Evolutionary conservation across 176 grass and related monocot species (phyloP), one percentile per base, ranked within the genome.

Genomic region (Juncus effusus): DNA sequence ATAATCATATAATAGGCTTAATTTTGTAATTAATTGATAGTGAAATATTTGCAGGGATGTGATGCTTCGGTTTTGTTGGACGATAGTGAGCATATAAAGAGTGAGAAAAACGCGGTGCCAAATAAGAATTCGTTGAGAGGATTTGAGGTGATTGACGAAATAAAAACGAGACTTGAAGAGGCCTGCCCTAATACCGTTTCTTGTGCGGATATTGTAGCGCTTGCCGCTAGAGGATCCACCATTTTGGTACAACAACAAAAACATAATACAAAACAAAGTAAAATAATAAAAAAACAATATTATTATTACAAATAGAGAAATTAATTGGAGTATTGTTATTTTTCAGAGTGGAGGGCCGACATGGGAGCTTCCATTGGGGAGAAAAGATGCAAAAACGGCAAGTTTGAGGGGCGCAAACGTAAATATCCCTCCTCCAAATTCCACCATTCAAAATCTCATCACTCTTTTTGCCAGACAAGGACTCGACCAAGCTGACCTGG

Each of bases 361-460:
- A 53, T 99, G 88, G 88, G 85, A 89, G 42, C 82, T 99, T 74
- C 78, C 88, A 5, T 51, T 99, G n/a, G 94, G 94, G 50, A 89
- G 88, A 67, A 89, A 79, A 77, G 94, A 99, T 56, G 88, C 88
- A 38, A 79, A 80, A 70, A 77, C 72, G 45, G 94, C 88, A 60
- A 84, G 87, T 59, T 84, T 99, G 52, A 86, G 77, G 59, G 78
- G 87, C 9, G 82, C 94, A 61, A 99, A 99, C 65, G 83, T 78
- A 73, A 88, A 82, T 80, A 82, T 93, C 44, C 85, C 89, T 59
- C 85, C 89, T 71, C 85, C 89, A 69, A 93, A 93, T 60, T 86
- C 77, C 56, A 90, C 80, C 45, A 58, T 86, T 14, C 84, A 77
- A 59, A 77, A 81, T 72, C 85, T 86, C 15, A 55, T 74, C 62